Evolutionary conservation across 2,329 filamentous ascomycete genomes (phyloP).

Genomic region (Penicillium sp.): DNA sequence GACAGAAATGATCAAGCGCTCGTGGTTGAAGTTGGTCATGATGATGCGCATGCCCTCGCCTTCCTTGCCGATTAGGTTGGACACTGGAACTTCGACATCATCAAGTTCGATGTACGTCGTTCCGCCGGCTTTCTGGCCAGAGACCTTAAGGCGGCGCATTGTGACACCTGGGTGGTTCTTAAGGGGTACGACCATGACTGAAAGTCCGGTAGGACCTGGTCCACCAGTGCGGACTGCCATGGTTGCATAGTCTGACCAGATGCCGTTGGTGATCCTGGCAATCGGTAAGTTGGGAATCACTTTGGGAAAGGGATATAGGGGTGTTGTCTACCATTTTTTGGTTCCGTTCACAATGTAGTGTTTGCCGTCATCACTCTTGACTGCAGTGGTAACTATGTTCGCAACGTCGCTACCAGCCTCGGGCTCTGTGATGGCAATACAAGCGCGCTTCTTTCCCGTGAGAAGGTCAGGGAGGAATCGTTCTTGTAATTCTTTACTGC

Average conservation of each 20-base stretch:
- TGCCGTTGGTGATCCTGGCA: constrained; percentile 66
- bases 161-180: constrained; percentile 65
- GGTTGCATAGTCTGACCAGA: constrained; percentile 66
- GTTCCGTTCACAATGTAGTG: constrained; percentile 71
- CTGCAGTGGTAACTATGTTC: constrained; percentile 68
- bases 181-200: constrained; percentile 69
- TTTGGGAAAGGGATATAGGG: background rate
- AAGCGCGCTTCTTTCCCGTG: constrained; percentile 64
- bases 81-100: constrained; percentile 69
- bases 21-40: constrained; percentile 81
- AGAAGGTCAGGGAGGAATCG: constrained; percentile 68
- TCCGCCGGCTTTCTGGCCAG: constrained; percentile 64
- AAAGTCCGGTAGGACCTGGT: constrained; percentile 62
- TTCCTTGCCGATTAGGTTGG: constrained; percentile 69
- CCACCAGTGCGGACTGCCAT: constrained; percentile 75
- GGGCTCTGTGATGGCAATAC: constrained; percentile 79
- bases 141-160: constrained; percentile 67
- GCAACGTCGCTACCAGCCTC: constrained; percentile 73
- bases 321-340: constrained; percentile 66
- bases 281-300: background rate
- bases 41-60: constrained; percentile 72
- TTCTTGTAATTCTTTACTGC: constrained; percentile 61
- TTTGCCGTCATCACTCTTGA: constrained; percentile 62
- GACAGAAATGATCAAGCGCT: constrained; percentile 67
- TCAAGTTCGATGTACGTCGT: constrained; percentile 77